phyloP scores from a whole-genome alignment of 1,139 yeast species.

The Diutina pseudorugosa region DNA sequence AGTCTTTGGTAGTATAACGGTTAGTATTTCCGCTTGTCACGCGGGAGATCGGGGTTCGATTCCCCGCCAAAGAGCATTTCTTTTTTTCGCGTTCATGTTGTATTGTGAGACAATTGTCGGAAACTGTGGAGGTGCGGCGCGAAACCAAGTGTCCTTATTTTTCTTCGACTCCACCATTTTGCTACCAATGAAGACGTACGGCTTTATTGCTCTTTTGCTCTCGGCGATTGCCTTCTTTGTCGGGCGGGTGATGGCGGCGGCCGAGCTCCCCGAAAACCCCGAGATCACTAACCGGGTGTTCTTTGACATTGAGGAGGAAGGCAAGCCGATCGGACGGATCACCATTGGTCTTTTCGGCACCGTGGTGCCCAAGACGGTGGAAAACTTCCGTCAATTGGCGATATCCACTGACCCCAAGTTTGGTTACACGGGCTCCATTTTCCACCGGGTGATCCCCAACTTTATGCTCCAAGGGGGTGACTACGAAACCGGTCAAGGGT shows the following conservation, averaged over 20 bases:
- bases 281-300: conserved; percentile 64
- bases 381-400: conserved; percentile 47
- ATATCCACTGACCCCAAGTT: conserved; percentile 46
- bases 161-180: conserved; percentile 1
- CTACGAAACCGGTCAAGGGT: conserved; percentile 46
- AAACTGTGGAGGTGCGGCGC: background rate
- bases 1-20: background rate
- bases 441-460: conserved; percentile 44
- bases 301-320: conserved; percentile 81
- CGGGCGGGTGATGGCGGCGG: conserved; percentile 12
- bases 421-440: conserved; percentile 19
- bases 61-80: background rate
- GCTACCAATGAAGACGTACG: conserved; percentile 17
- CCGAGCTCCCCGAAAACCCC: conserved; percentile 34
- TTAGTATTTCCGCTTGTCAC: background rate
- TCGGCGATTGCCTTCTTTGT: conserved; percentile 12
- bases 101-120: background rate
- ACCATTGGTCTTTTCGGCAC: conserved; percentile 62
- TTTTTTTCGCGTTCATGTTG: background rate
- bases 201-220: conserved; percentile 14
- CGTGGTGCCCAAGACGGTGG: conserved; percentile 48
- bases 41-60: background rate
- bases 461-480: conserved; percentile 59
- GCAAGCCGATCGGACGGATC: conserved; percentile 52
- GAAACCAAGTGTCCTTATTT: background rate